phyloP scores from a whole-genome alignment of 148 eudicot species.

The Spergularia bocconei region DNA sequence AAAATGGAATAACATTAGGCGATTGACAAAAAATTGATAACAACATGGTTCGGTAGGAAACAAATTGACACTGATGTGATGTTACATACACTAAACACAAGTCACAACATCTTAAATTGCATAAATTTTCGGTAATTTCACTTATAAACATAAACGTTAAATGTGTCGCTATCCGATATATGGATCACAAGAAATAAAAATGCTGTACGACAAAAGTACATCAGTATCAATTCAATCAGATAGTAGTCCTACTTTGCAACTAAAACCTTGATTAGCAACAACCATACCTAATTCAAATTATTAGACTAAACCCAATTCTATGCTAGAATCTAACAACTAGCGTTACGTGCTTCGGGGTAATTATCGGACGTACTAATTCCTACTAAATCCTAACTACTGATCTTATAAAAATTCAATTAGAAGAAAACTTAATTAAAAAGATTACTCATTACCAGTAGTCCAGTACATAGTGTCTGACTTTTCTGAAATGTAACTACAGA shows the following conservation, averaged over 20 bases:
- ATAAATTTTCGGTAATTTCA: too few species aligned
- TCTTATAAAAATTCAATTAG: background rate
- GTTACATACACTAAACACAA: background rate
- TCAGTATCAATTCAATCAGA: background rate
- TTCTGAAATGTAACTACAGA: too few species aligned
- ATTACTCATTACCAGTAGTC: too few species aligned
- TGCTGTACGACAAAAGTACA: too few species aligned
- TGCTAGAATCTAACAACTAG: background rate
- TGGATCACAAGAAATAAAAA: too few species aligned
- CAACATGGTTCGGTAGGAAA: slow-evolving; percentile 3
- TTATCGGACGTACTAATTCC: background rate
- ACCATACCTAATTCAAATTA: slow-evolving; percentile 1
- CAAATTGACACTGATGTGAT: background rate
- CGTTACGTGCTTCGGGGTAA: background rate
- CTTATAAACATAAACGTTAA: too few species aligned
- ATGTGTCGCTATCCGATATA: too few species aligned
- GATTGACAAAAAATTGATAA: background rate
- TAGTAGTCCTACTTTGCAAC: slow-evolving; percentile 7
- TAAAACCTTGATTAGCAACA: slow-evolving; percentile 1
- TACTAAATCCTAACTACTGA: slow-evolving; percentile 12
- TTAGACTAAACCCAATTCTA: background rate
- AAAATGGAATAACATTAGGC: slow-evolving; percentile 2
- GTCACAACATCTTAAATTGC: background rate
- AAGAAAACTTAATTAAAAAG: too few species aligned
- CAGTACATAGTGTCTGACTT: too few species aligned